These are phyloP conservation scores for Xylaria nigripes DNA, from an alignment of 495 filamentous ascomycete genomes.

Conservation along the genomic window DNA sequence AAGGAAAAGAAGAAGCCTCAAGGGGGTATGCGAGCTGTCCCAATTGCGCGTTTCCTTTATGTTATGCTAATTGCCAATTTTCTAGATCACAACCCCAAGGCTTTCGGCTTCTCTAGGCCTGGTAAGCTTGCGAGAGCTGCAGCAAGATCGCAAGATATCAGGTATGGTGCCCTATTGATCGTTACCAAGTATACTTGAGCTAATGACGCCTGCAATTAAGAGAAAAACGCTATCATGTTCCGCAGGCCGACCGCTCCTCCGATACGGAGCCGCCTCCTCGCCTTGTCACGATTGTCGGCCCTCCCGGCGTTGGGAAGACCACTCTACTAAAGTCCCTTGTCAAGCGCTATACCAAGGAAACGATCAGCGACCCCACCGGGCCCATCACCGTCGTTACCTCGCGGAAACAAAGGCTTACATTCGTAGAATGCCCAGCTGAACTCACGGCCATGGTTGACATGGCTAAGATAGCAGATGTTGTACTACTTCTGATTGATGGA, in stretches of 20 bases:
- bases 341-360: conserved; percentile 91
- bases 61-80: conserved; percentile 5
- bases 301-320: conserved; percentile 66
- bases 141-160: conserved; percentile 84
- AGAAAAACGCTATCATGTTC: conserved; percentile 93
- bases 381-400: conserved; percentile 93
- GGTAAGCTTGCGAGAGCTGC: conserved; percentile 78
- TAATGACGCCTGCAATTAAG: conserved; percentile 53
- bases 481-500: conserved; percentile 93
- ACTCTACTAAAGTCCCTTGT: conserved; percentile 81
- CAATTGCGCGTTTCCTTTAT: not conserved
- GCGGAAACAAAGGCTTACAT: conserved; percentile 84
- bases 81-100: conserved; percentile 77
- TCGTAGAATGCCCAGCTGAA: conserved; percentile 93
- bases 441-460: conserved; percentile 93
- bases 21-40: conserved; percentile 25
- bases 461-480: conserved; percentile 92
- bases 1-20: conserved; percentile 86
- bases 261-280: conserved; percentile 85
- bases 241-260: conserved; percentile 86
- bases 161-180: conserved; percentile 15
- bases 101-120: conserved; percentile 78
- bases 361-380: conserved; percentile 76
- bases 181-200: not conserved
- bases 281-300: conserved; percentile 86